phyloP scores from a whole-genome alignment of 805 yeast species.

The Candida krabiensis region DNA sequence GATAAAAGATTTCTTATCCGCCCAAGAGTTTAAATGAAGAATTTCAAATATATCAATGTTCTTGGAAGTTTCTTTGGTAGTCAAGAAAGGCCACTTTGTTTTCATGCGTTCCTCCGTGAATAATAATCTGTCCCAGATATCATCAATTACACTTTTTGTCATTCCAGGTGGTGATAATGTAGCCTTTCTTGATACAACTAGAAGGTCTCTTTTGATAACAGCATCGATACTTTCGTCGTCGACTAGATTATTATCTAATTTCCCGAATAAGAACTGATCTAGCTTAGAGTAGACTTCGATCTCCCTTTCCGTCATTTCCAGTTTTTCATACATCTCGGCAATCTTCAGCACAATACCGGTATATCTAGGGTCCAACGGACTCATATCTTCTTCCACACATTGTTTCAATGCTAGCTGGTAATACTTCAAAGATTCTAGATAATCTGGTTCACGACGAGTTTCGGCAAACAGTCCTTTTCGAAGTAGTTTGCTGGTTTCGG shows the following conservation, averaged over 20 bases:
- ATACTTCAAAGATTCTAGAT: conserved; percentile 62
- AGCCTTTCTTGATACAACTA: conserved; percentile 28
- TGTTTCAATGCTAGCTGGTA: conserved; percentile 74
- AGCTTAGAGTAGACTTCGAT: conserved; percentile 46
- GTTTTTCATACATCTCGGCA: conserved; percentile 81
- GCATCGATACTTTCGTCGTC: conserved; percentile 23
- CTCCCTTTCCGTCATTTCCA: conserved; percentile 64
- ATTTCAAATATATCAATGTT: conserved; percentile 21
- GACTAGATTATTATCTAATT: conserved; percentile 26
- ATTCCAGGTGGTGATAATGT: conserved; percentile 18
- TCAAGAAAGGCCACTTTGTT: conserved; percentile 19
- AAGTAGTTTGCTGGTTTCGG: conserved; percentile 62
- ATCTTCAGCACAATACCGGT: conserved; percentile 84
- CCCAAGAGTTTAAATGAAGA: conserved; percentile 15
- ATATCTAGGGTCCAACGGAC: conserved; percentile 69
- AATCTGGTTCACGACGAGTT: conserved; percentile 63
- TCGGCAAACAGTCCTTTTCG: conserved; percentile 85
- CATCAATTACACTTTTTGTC: conserved; percentile 13
- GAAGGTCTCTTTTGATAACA: conserved; percentile 30
- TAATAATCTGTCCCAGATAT: conserved; percentile 27
- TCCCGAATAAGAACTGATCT: conserved; percentile 28
- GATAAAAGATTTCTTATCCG: conserved; percentile 20
- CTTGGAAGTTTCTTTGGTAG: conserved; percentile 1
- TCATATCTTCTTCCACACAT: conserved; percentile 56
- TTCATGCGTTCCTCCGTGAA: conserved; percentile 26